Percentiles rank a stretch among this genome's conserved stretches.
These are phyloP conservation scores for Kazachstania viticola DNA, from an alignment of 805 yeast species.

Conservation along the genomic window DNA sequence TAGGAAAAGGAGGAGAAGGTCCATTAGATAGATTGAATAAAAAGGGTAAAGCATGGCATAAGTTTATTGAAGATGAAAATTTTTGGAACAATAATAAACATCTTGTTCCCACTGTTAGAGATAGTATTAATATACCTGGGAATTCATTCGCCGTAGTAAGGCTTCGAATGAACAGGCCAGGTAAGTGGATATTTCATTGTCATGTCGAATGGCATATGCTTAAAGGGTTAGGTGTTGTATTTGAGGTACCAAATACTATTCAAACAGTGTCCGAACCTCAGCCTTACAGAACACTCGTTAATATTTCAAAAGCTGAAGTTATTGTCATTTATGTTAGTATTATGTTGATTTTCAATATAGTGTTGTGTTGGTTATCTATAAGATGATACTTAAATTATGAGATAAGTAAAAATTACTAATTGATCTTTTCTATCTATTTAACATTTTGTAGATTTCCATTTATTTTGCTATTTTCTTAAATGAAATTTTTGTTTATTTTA, in stretches of 20 bases:
- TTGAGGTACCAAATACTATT: conserved; percentile 16
- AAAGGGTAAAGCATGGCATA: conserved; percentile 32
- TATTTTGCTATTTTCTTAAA: no score
- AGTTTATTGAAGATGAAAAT: conserved; percentile 12
- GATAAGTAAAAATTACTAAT: no score
- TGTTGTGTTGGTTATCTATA: no score
- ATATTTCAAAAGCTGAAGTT: no score
- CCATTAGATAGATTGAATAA: conserved; percentile 24
- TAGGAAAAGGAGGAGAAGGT: conserved; percentile 34
- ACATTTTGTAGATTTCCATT: no score
- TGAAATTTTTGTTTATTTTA: no score
- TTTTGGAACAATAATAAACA: conserved; percentile 24
- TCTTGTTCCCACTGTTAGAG: conserved; percentile 47
- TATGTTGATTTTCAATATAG: no score
- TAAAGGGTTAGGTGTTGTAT: conserved; percentile 46
- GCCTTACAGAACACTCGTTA: no score
- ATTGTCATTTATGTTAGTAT: no score
- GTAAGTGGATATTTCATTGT: conserved; percentile 75
- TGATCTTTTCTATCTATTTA: no score
- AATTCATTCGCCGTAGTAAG: conserved; percentile 47
- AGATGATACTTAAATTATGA: no score
- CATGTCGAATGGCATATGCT: conserved; percentile 63
- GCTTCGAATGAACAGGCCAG: conserved; percentile 56
- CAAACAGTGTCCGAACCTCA: no score
- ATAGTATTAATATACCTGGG: conserved; percentile 49